Percentiles rank a stretch among this genome's conserved stretches.
Evolutionary conservation across 1,284 basidiomycete genomes (phyloP).

Genomic region (Hymenochaete sp.): DNA sequence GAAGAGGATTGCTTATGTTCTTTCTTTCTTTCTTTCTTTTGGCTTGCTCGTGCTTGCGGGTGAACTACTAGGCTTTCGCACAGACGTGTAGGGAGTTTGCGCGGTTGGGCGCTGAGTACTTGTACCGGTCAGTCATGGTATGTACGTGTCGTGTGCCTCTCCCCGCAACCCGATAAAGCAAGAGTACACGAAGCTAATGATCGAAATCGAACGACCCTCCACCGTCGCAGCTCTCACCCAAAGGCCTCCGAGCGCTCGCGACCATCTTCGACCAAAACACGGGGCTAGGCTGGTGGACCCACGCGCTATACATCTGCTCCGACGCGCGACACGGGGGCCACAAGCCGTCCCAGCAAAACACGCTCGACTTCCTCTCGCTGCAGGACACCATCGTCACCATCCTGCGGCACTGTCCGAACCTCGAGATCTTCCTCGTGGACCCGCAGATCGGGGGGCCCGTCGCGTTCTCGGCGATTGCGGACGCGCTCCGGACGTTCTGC

Average conservation of each 20-base stretch:
- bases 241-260: conserved; percentile 40
- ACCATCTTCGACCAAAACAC: conserved; percentile 40
- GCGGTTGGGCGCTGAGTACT: conserved; percentile 47
- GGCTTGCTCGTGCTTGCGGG: neutral
- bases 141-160: too few species aligned
- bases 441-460: conserved; percentile 35
- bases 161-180: too few species aligned
- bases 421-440: conserved; percentile 60
- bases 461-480: conserved; percentile 51
- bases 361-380: conserved; percentile 31
- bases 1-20: conserved; percentile 2
- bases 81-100: conserved; percentile 49
- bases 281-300: conserved; percentile 55
- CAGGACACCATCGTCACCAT: conserved; percentile 13
- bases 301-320: conserved; percentile 44
- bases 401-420: conserved; percentile 42
- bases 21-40: conserved; percentile 2
- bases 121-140: conserved; percentile 59
- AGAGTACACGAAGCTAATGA: too few species aligned
- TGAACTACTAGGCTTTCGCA: conserved; percentile 48
- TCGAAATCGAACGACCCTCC: too few species aligned
- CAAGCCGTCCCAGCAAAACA: conserved; percentile 1
- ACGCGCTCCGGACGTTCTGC: conserved; percentile 46
- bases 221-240: too few species aligned
- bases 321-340: conserved; percentile 10